Conservation (phyloP, 345 rosid species). For the Microcos paniculata region DNA sequence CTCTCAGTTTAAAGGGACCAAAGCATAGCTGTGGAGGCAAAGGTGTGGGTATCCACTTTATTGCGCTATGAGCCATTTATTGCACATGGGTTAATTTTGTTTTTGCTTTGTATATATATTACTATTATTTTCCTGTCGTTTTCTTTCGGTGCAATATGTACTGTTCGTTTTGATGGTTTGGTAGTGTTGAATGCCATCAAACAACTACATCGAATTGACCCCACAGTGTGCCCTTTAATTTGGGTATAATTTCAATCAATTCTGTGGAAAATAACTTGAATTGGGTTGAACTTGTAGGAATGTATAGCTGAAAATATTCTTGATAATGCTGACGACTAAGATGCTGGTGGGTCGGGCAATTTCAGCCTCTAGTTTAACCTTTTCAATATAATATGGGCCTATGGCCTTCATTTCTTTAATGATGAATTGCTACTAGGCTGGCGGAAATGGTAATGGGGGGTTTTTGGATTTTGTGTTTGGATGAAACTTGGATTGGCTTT, state of each 20-base stretch:
- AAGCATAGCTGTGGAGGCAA: background rate
- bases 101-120: background rate
- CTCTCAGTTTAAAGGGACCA: background rate
- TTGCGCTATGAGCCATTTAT: background rate
- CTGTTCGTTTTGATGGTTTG: background rate
- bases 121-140: background rate
- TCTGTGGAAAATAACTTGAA: background rate
- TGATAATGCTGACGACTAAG: too few relatives aligned
- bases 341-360: too few relatives aligned
- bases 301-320: too few relatives aligned
- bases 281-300: too few relatives aligned
- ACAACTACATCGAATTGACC: background rate
- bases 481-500: background rate
- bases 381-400: too few relatives aligned
- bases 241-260: background rate
- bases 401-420: background rate
- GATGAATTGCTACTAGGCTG: background rate
- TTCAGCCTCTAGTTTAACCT: background rate
- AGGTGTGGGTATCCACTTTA: background rate
- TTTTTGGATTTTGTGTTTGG: conserved; percentile 3
- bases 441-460: background rate
- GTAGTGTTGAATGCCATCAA: background rate
- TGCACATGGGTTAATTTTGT: conserved; percentile 2
- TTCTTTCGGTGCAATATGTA: background rate
- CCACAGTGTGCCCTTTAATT: background rate